Conservation (phyloP, 2,329 filamentous ascomycete genomes). For the Fusarium metavorans region DNA sequence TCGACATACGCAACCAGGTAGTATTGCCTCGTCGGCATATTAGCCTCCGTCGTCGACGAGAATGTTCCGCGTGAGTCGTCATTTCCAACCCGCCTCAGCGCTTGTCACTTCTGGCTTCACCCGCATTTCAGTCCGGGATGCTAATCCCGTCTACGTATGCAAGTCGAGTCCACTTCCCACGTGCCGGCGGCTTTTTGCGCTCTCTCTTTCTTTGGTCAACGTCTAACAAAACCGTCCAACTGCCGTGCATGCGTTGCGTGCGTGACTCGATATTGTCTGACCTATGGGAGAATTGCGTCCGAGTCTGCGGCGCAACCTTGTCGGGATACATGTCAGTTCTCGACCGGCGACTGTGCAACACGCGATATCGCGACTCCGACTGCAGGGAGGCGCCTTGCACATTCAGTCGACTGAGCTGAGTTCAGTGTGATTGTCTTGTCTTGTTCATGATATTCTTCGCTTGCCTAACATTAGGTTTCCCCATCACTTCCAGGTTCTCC, state of each 20-base stretch:
- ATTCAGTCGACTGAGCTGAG: background rate
- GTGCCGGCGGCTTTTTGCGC: slow-evolving; percentile 9
- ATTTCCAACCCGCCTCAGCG: slow-evolving; percentile 3
- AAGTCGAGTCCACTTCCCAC: slow-evolving; percentile 9
- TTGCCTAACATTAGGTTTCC: slow-evolving; percentile 2
- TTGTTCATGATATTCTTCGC: background rate
- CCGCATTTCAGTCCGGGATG: slow-evolving; percentile 8
- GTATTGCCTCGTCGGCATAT: slow-evolving; percentile 4
- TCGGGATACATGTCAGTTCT: slow-evolving; percentile 3
- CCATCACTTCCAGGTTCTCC: background rate
- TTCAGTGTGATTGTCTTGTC: slow-evolving; percentile 10
- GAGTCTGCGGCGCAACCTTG: slow-evolving; percentile 1
- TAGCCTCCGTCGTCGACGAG: background rate
- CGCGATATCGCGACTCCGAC: background rate
- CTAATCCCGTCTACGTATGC: background rate
- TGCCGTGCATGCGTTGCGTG: slow-evolving; percentile 2
- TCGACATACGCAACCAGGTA: background rate
- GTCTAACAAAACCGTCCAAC: background rate
- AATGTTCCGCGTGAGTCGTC: background rate
- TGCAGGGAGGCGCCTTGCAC: slow-evolving; percentile 5
- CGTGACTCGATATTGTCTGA: background rate
- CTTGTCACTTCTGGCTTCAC: slow-evolving; percentile 20
- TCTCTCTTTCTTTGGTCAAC: background rate
- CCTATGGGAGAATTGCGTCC: slow-evolving; percentile 22
- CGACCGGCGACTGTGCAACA: background rate